Conservation (phyloP, 768 basidiomycete genomes). For the Lyophyllum shimeji region DNA sequence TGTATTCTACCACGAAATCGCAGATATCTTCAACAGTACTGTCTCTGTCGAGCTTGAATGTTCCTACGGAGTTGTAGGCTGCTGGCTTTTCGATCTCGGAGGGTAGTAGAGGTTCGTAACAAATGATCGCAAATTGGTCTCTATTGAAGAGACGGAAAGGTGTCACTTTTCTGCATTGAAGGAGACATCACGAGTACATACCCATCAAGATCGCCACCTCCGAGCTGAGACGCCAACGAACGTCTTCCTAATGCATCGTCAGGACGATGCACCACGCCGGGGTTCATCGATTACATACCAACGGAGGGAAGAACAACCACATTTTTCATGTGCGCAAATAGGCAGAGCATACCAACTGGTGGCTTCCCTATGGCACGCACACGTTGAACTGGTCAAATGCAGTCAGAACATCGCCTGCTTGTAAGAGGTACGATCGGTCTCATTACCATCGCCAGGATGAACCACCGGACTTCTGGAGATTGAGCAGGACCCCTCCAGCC, state of each 20-base stretch:
- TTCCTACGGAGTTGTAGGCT: constrained; percentile 40
- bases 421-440: background rate
- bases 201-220: constrained; percentile 84
- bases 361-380: constrained; percentile 74
- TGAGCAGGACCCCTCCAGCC: constrained; percentile 58
- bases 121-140: constrained; percentile 65
- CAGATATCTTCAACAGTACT: constrained; percentile 71
- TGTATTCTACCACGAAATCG: constrained; percentile 81
- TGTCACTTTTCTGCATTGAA: background rate
- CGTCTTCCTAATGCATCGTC: constrained; percentile 42
- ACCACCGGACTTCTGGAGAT: constrained; percentile 74
- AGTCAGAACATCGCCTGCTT: constrained; percentile 1
- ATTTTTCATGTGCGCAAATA: constrained; percentile 64
- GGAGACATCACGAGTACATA: constrained; percentile 24
- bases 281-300: constrained; percentile 35
- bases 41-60: constrained; percentile 42
- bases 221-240: constrained; percentile 67
- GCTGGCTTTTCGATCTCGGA: constrained; percentile 49
- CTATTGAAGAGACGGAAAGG: constrained; percentile 30
- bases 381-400: constrained; percentile 51
- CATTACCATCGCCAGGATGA: constrained; percentile 72
- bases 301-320: constrained; percentile 69
- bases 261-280: background rate
- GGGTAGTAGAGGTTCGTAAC: constrained; percentile 54
- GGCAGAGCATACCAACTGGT: constrained; percentile 50